Evolutionary conservation across 2,329 filamentous ascomycete genomes (phyloP).

Genomic region (Fusarium zealandicum): DNA sequence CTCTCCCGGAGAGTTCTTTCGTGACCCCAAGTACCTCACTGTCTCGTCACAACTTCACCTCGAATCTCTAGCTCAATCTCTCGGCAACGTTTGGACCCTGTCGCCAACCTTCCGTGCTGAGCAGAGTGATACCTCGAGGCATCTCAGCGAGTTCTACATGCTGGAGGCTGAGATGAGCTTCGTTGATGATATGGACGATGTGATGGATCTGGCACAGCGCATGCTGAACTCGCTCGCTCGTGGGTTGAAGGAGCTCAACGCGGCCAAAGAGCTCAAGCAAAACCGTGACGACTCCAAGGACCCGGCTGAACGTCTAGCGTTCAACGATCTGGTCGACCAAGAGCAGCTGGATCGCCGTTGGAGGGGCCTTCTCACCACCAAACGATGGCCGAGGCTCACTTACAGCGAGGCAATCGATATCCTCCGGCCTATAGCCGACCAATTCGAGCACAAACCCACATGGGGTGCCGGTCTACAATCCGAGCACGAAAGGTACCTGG

Average conservation of each 20-base stretch:
- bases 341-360: slow-evolving; percentile 71
- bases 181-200: slow-evolving; percentile 68
- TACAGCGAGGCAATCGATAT: slow-evolving; percentile 79
- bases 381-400: slow-evolving; percentile 79
- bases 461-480: slow-evolving; percentile 82
- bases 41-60: slow-evolving; percentile 95
- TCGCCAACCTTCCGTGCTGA: slow-evolving; percentile 95
- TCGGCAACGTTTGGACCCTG: slow-evolving; percentile 91
- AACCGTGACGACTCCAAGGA: slow-evolving; percentile 47
- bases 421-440: slow-evolving; percentile 65
- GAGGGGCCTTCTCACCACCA: slow-evolving; percentile 65
- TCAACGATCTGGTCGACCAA: slow-evolving; percentile 53
- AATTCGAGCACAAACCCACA: slow-evolving; percentile 72
- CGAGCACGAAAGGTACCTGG: slow-evolving; percentile 91
- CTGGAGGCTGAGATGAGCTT: slow-evolving; percentile 91
- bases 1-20: slow-evolving; percentile 71
- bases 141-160: slow-evolving; percentile 99
- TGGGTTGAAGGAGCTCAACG: slow-evolving; percentile 50
- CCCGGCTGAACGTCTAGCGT: slow-evolving; percentile 52
- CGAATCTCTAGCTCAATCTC: slow-evolving; percentile 86
- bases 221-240: slow-evolving; percentile 68
- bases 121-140: slow-evolving; percentile 88
- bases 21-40: slow-evolving; percentile 88
- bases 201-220: slow-evolving; percentile 83
- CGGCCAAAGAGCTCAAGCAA: slow-evolving; percentile 53